Conservation (phyloP, 306 rosid species). For the Trichosanthes truncata region DNA sequence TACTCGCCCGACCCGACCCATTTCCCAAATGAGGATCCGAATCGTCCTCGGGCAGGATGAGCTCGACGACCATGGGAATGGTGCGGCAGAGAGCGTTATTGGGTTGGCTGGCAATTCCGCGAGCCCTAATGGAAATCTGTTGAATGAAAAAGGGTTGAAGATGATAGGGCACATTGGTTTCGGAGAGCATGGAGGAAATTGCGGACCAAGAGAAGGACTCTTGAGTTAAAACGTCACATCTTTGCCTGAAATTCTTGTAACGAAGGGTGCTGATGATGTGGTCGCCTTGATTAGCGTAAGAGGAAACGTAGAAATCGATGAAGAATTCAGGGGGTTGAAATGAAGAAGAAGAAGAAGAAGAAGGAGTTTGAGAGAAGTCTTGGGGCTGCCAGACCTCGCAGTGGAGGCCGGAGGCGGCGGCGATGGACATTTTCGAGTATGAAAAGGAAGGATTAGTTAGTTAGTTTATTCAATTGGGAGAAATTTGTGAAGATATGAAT, state of each 20-base stretch:
- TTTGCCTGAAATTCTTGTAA: slow-evolving; percentile 4
- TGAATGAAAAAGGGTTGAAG: slow-evolving; percentile 19
- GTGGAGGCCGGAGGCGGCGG: not conserved
- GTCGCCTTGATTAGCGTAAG: not conserved
- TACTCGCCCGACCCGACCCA: not conserved
- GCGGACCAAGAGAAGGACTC: slow-evolving; percentile 7
- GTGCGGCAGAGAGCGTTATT: not conserved
- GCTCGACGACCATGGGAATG: slow-evolving; percentile 9
- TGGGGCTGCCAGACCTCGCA: slow-evolving; percentile 11
- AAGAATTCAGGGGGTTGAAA: not conserved
- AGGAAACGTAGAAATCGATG: slow-evolving; percentile 2
- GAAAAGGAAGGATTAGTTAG: not conserved
- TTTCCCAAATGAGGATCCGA: not conserved
- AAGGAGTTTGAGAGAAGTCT: not conserved
- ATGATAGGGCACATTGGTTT: slow-evolving; percentile 12
- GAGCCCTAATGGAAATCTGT: not conserved
- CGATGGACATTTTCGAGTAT: not conserved
- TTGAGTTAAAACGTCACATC: not conserved
- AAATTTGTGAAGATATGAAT: not conserved
- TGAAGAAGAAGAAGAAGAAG: not conserved
- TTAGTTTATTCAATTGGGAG: not conserved
- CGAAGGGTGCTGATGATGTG: not conserved
- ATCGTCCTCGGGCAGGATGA: not conserved
- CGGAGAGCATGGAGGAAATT: slow-evolving; percentile 16
- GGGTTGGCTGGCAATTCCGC: slow-evolving; percentile 7